Conservation (phyloP, 805 yeast species). For the Debaryomyces tyrocola region DNA sequence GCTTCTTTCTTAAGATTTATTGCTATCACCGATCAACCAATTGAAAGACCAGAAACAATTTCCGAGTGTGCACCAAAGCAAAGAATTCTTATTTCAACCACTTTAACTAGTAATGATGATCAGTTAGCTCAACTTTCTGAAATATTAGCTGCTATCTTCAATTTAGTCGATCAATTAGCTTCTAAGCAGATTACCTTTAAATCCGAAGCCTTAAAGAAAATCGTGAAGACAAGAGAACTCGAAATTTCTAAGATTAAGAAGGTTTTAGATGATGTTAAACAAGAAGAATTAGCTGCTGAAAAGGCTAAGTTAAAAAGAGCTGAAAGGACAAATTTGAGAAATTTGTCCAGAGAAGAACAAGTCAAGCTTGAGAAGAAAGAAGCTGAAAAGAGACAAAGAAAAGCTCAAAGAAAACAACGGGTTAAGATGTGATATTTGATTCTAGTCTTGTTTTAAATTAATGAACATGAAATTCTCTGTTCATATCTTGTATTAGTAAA, state of each 20-base stretch:
- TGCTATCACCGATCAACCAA: slow-evolving; percentile 82
- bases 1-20: slow-evolving; percentile 59
- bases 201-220: slow-evolving; percentile 74
- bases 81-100: slow-evolving; percentile 55
- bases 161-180: slow-evolving; percentile 59
- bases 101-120: slow-evolving; percentile 47
- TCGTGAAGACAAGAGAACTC: slow-evolving; percentile 71
- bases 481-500: background rate
- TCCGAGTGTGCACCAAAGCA: slow-evolving; percentile 55
- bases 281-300: slow-evolving; percentile 69
- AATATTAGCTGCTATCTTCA: slow-evolving; percentile 56
- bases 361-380: slow-evolving; percentile 76
- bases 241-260: slow-evolving; percentile 73
- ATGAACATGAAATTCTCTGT: too few species aligned
- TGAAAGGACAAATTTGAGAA: slow-evolving; percentile 56
- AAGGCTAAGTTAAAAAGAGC: slow-evolving; percentile 68
- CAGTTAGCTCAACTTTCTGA: slow-evolving; percentile 51
- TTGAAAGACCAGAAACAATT: slow-evolving; percentile 64
- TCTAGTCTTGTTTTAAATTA: background rate
- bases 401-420: slow-evolving; percentile 63
- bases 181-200: slow-evolving; percentile 54
- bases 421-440: slow-evolving; percentile 25
- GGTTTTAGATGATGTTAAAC: slow-evolving; percentile 60
- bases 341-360: slow-evolving; percentile 74
- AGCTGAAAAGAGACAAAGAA: slow-evolving; percentile 78